Percentiles rank a stretch among this genome's conserved stretches.
These are phyloP conservation scores for Talaromyces stipitatus DNA, from an alignment of 495 filamentous ascomycete species.

Conservation along the genomic window DNA sequence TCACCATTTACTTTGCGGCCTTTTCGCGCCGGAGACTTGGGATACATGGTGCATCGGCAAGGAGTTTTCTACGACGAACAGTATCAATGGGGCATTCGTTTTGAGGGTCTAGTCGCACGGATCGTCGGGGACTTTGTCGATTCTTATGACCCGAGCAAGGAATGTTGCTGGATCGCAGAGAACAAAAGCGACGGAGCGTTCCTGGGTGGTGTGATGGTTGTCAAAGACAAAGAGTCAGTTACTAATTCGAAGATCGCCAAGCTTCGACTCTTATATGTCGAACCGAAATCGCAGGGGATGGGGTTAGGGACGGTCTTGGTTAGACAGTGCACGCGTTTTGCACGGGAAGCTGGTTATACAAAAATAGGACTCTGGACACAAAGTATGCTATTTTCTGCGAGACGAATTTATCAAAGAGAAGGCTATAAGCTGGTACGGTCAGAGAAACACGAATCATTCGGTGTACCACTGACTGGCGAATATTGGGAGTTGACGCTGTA, in stretches of 20 bases:
- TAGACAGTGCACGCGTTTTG: conserved; percentile 17
- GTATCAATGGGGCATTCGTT: conserved; percentile 16
- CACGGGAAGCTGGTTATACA: conserved; percentile 18
- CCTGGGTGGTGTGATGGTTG: conserved; percentile 22
- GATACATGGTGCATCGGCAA: conserved; percentile 20
- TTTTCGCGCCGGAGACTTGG: conserved; percentile 20
- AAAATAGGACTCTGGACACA: conserved; percentile 21
- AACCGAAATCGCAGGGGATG: conserved; percentile 19
- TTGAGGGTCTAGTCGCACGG: conserved; percentile 17
- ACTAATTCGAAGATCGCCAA: conserved; percentile 13
- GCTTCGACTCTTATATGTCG: conserved; percentile 20
- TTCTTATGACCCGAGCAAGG: conserved; percentile 12
- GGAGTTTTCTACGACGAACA: conserved; percentile 18
- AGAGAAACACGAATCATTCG: conserved; percentile 19
- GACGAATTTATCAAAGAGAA: conserved; percentile 18
- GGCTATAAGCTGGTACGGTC: conserved; percentile 17
- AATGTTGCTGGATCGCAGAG: conserved; percentile 27
- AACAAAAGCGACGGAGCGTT: conserved; percentile 9
- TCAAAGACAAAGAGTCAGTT: conserved; percentile 13
- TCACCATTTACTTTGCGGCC: conserved; percentile 3
- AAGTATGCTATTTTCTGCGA: conserved; percentile 15
- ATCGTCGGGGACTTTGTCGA: conserved; percentile 20
- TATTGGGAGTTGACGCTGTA: conserved; percentile 14
- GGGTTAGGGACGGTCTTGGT: conserved; percentile 19
- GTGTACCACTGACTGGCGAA: conserved; percentile 15